Base-by-base conservation (phyloP, 2,329 filamentous ascomycete genomes). In the Exophiala alcalophila region DNA sequence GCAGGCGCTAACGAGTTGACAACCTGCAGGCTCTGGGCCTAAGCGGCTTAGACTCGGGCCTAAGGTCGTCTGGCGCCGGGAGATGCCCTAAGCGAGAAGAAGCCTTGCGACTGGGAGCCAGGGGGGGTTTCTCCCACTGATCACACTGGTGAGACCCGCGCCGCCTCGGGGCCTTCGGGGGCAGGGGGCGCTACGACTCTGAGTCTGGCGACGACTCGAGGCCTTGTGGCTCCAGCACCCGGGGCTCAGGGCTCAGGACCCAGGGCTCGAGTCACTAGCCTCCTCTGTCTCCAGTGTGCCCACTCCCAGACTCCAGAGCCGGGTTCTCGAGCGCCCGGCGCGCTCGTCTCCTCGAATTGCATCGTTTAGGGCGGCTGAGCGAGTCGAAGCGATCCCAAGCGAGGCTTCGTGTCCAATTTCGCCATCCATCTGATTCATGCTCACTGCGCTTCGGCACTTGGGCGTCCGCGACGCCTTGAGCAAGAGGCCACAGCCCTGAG, bases 11-110 rank as follows among this genome's bases (percentile, higher is more conserved):
- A 21, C 28, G 29, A 39, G 33, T 28, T 23, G 42, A 25, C 31
- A 39, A 41, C 14, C 19, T 32, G 15, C 35, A 24, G 23, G 42
- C 25, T 33, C 28, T 35, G 30, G 34, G 46, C 35, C 40, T 38
- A 44, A 44, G 23, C 24, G 35, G 49, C 49, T 44, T 51, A 42
- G 40, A 43, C 33, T 42, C 19, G 21, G 38, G 39, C 38, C 49
- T 45, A 48, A 43, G n/a, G 46, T 46, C 40, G 43, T 47, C 40
- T 53, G 47, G 51, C 48, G 51, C 37, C 51, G 51, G 51, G 51
- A 54, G 45, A 52, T 47, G 45, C 49, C 47, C 45, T 54, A 54
- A 54, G 51, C 51, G 51, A 54, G 50, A 50, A 44, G 44, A 50
- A 44, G 44, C 50, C 43, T 45, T 39, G 41, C 40, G 50, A 51